Percentiles rank a stretch among this genome's conserved stretches.
These are phyloP conservation scores for Tetracladium maxilliforme DNA, from an alignment of 2,329 filamentous ascomycete species.

Conservation along the genomic window DNA sequence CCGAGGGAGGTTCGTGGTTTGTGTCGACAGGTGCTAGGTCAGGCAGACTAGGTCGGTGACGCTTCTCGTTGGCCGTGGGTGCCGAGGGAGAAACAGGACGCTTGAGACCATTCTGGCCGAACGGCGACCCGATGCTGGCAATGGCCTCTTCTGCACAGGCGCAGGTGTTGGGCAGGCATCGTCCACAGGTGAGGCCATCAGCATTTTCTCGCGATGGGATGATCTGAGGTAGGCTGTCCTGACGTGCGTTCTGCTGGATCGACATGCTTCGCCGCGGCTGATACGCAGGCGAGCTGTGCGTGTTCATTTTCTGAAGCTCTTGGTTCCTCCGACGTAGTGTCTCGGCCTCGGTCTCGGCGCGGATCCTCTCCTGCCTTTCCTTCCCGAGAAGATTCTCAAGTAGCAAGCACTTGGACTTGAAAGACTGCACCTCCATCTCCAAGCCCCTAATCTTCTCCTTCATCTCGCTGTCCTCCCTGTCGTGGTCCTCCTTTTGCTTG, in stretches of 20 bases:
- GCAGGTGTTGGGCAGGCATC: no score
- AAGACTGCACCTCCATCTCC: slow-evolving; percentile 51
- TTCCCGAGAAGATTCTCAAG: slow-evolving; percentile 49
- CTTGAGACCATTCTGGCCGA: slow-evolving; percentile 42
- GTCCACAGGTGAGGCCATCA: no score
- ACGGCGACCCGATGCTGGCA: slow-evolving; percentile 38
- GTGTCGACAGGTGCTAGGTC: no score
- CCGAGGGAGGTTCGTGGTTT: slow-evolving; percentile 20
- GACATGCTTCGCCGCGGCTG: no score
- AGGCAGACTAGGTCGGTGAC: slow-evolving; percentile 54
- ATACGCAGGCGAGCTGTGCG: no score
- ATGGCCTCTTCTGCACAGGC: slow-evolving; percentile 45
- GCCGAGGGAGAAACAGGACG: slow-evolving; percentile 12
- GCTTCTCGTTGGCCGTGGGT: slow-evolving; percentile 30
- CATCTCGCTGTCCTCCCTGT: slow-evolving; percentile 40
- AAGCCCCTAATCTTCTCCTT: slow-evolving; percentile 41
- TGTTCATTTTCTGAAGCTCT: no score
- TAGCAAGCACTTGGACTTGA: no score
- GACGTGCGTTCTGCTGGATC: no score
- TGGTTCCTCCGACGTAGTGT: no score
- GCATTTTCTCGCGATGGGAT: no score
- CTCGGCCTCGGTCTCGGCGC: no score
- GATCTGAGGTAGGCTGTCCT: no score
- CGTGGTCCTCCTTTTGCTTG: slow-evolving; percentile 39
- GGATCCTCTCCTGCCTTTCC: slow-evolving; percentile 33